phyloP scores from a whole-genome alignment of 306 rosid genomes.

The Ceratonia siliqua region DNA sequence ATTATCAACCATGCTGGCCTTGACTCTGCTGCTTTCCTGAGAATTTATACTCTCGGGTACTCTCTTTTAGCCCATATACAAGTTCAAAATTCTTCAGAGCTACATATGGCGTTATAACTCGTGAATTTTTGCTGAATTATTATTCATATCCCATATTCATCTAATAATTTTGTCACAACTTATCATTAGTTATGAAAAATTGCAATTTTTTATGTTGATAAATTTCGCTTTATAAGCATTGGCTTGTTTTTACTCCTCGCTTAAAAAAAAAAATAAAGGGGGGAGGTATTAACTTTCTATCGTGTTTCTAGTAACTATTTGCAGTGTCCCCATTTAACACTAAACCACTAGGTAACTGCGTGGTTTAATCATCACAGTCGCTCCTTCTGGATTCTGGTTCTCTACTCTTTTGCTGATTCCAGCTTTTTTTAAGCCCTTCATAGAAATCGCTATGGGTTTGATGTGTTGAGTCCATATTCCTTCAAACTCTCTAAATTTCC shows the following conservation, averaged over 20 bases:
- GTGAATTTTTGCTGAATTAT: background rate
- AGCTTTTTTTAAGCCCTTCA: conserved; percentile 26
- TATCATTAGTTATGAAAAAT: background rate
- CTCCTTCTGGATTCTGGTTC: conserved; percentile 47
- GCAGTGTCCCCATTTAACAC: background rate
- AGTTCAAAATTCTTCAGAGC: background rate
- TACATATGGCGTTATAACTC: background rate
- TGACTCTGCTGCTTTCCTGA: conserved; percentile 93
- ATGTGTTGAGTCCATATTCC: conserved; percentile 18
- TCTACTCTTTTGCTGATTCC: conserved; percentile 35
- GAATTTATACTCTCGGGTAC: conserved; percentile 91
- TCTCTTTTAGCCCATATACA: conserved; percentile 7
- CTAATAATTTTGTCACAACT: background rate
- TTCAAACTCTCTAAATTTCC: conserved; percentile 9
- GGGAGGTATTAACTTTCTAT: background rate
- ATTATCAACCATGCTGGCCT: conserved; percentile 90
- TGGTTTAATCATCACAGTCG: conserved; percentile 5
- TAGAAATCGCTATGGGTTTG: background rate
- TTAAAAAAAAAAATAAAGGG: background rate
- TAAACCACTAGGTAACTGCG: background rate
- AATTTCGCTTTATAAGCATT: conserved; percentile 12
- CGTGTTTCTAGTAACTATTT: conserved; percentile 14
- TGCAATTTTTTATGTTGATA: background rate
- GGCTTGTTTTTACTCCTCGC: background rate
- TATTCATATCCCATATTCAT: background rate